Conservation (phyloP, 495 filamentous ascomycete species). For the Chaetomium tenue region DNA sequence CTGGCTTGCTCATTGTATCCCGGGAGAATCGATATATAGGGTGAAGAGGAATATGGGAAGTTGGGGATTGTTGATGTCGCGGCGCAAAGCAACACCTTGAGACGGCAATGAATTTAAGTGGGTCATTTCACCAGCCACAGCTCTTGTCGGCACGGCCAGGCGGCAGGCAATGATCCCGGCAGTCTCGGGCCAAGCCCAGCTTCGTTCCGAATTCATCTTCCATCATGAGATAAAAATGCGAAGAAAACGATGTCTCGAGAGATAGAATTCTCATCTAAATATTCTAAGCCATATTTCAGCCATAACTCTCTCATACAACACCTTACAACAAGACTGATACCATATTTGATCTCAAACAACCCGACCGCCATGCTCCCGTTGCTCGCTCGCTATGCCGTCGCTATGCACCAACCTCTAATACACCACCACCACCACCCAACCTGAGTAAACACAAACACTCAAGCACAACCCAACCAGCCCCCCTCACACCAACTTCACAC, state of each 20-base stretch:
- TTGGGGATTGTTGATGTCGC: constrained; percentile 5
- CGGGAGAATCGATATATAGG: not conserved
- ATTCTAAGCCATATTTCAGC: too few species aligned
- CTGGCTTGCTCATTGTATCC: constrained; percentile 30
- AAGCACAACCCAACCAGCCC: constrained; percentile 21
- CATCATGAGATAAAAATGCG: not conserved
- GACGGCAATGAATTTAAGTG: constrained; percentile 7
- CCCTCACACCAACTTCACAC: constrained; percentile 51
- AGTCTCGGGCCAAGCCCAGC: not conserved
- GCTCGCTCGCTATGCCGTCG: too few species aligned
- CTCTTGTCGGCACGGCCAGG: constrained; percentile 4
- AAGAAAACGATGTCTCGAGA: too few species aligned
- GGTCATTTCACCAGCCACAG: constrained; percentile 14
- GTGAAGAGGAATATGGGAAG: not conserved
- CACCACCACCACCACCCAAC: too few species aligned
- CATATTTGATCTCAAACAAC: too few species aligned
- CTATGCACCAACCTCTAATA: too few species aligned
- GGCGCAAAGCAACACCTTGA: not conserved
- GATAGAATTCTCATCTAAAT: too few species aligned
- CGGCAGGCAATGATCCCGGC: constrained; percentile 19
- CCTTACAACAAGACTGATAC: too few species aligned
- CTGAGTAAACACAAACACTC: not conserved
- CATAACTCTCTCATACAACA: too few species aligned
- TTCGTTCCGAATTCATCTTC: not conserved
- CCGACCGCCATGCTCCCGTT: too few species aligned